Evolutionary conservation across 2,329 filamentous ascomycete genomes (phyloP).

Genomic region (Beauveria asiatica): DNA sequence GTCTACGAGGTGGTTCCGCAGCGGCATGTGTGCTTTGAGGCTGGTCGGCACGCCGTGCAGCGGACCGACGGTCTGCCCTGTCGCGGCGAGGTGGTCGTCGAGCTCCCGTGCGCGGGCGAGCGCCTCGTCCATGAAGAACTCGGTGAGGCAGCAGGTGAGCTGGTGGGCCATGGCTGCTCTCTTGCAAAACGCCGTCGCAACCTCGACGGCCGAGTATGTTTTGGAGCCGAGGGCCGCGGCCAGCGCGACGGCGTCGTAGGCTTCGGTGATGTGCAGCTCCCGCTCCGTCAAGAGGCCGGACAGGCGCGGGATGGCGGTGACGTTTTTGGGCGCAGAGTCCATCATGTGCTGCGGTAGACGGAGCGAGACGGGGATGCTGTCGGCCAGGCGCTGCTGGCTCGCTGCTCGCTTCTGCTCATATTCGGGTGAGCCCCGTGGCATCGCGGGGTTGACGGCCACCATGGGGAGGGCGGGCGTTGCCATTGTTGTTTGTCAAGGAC

Average conservation of each 20-base stretch:
- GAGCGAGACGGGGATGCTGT: slow-evolving; percentile 23
- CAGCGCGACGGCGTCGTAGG: slow-evolving; percentile 34
- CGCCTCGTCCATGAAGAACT: slow-evolving; percentile 43
- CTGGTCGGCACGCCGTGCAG: slow-evolving; percentile 44
- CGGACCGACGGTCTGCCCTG: slow-evolving; percentile 40
- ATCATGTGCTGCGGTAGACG: slow-evolving; percentile 21
- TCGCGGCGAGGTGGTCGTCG: slow-evolving; percentile 31
- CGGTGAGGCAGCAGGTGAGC: slow-evolving; percentile 41
- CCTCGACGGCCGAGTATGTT: slow-evolving; percentile 29
- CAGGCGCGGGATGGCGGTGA: slow-evolving; percentile 25
- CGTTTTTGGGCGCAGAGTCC: slow-evolving; percentile 22
- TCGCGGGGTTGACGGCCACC: background rate
- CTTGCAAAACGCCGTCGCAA: slow-evolving; percentile 43
- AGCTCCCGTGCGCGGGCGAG: slow-evolving; percentile 30
- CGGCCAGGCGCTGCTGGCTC: slow-evolving; percentile 23
- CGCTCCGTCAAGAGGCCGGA: slow-evolving; percentile 34
- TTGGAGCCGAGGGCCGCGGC: slow-evolving; percentile 28
- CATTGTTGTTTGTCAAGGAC: background rate
- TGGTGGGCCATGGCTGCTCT: slow-evolving; percentile 47
- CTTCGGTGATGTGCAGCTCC: slow-evolving; percentile 42
- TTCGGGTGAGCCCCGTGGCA: background rate
- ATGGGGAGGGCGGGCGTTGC: background rate
- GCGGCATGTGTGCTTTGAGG: slow-evolving; percentile 53
- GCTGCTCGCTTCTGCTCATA: slow-evolving; percentile 11
- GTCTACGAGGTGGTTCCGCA: slow-evolving; percentile 39